These are phyloP conservation scores for Agarophyton chilense DNA, from an alignment of 23 red algal species.

Conservation along the genomic window DNA sequence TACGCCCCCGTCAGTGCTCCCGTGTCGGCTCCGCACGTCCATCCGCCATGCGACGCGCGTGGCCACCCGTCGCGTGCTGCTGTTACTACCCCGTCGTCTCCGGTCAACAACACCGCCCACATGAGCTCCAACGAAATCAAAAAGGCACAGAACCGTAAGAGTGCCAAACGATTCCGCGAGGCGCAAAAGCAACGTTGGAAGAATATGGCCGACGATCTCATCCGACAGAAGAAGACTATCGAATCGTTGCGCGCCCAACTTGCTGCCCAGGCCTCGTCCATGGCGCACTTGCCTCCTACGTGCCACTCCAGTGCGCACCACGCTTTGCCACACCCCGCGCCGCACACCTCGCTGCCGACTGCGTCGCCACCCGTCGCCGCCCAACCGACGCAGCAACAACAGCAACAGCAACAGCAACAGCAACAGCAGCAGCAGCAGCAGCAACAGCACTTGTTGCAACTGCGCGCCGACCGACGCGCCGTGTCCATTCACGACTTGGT, in stretches of 20 bases:
- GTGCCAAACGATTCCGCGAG: slow-evolving; percentile 72
- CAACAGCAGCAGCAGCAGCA: not conserved
- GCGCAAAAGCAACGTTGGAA: slow-evolving; percentile 76
- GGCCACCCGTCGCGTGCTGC: not conserved
- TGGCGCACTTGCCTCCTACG: not conserved
- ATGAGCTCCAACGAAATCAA: slow-evolving; percentile 65
- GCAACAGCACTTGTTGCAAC: not conserved
- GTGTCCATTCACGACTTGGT: slow-evolving; percentile 59
- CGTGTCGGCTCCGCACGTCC: not conserved
- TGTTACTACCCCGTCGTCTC: slow-evolving; percentile 21
- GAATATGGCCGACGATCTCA: slow-evolving; percentile 61
- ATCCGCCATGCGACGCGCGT: not conserved
- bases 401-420: not conserved
- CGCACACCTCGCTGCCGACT: not conserved
- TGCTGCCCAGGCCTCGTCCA: slow-evolving; percentile 25
- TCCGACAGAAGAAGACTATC: slow-evolving; percentile 33
- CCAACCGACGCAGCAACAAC: not conserved
- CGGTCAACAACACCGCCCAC: slow-evolving; percentile 1
- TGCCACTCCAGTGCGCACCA: not conserved
- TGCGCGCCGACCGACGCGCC: not conserved
- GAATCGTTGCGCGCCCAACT: slow-evolving; percentile 26
- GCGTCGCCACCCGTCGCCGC: not conserved
- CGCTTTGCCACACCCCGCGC: not conserved
- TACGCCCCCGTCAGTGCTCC: not conserved
- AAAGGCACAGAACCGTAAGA: slow-evolving; percentile 73